These are phyloP conservation scores for Cladosporium sp. DNA, from an alignment of 2,329 filamentous ascomycete genomes.

Conservation along the genomic window DNA sequence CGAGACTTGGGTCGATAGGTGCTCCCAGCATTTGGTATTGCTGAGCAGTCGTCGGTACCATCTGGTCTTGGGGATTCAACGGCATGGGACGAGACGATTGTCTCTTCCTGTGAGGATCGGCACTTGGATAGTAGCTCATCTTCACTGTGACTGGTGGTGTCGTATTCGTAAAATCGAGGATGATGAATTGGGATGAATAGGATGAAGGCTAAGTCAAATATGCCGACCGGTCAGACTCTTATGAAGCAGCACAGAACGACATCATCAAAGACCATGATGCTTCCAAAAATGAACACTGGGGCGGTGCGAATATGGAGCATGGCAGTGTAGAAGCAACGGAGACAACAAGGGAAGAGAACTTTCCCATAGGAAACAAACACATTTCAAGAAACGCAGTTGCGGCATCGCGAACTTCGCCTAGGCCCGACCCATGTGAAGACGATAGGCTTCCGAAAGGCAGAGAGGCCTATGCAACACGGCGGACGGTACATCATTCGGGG, in stretches of 20 bases:
- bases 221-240: not conserved
- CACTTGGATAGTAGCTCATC: not conserved
- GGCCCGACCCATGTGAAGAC: constrained; percentile 11
- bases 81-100: not conserved
- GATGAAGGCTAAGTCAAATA: not conserved
- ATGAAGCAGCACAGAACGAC: not conserved
- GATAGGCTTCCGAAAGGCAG: not conserved
- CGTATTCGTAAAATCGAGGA: not conserved
- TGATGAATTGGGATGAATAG: not conserved
- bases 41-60: not conserved
- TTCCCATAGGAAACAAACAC: constrained; percentile 2
- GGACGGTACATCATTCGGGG: constrained; percentile 10
- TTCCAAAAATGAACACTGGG: constrained; percentile 8
- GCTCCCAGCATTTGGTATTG: not conserved
- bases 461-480: constrained; percentile 8
- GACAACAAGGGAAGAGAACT: not conserved
- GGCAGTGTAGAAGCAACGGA: not conserved
- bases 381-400: constrained; percentile 7
- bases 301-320: not conserved
- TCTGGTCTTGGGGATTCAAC: not conserved
- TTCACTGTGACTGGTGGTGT: not conserved
- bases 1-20: not conserved
- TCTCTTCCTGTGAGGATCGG: not conserved
- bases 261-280: constrained; percentile 1
- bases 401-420: constrained; percentile 9